A percentile compares a stretch with the other conserved stretches of the same genome.
Conservation (phyloP, 2,329 filamentous ascomycete species). For the Beauveria asiatica region DNA sequence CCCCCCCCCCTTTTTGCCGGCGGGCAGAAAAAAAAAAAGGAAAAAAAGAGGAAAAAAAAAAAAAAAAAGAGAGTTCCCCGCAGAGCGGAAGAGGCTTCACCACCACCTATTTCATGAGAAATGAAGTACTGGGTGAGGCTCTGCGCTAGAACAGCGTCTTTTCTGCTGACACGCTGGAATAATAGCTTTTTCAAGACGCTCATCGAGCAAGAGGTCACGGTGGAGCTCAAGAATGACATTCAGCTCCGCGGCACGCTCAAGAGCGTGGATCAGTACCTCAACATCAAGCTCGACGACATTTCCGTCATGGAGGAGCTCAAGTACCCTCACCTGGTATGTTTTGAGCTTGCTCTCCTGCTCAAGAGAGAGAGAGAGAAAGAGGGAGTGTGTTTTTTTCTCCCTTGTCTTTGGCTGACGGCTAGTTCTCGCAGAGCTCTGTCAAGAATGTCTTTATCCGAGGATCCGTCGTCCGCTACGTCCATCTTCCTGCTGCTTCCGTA, state of each 20-base stretch:
- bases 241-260: slow-evolving; percentile 92
- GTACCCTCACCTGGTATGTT: slow-evolving; percentile 78
- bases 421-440: slow-evolving; percentile 52
- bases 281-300: slow-evolving; percentile 97
- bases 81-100: too few species aligned
- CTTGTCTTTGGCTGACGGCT: neutral
- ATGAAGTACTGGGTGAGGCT: neutral
- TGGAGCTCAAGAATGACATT: slow-evolving; percentile 99
- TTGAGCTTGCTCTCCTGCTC: too few species aligned
- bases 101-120: neutral
- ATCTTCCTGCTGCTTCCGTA: slow-evolving; percentile 72
- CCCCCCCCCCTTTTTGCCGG: too few species aligned
- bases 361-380: too few species aligned
- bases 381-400: too few species aligned
- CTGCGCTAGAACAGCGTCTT: neutral
- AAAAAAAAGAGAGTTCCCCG: too few species aligned
- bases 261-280: slow-evolving; percentile 96
- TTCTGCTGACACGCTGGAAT: slow-evolving; percentile 5
- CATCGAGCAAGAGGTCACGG: slow-evolving; percentile 92
- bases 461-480: slow-evolving; percentile 86
- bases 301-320: slow-evolving; percentile 85
- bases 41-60: too few species aligned
- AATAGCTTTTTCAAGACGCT: slow-evolving; percentile 97
- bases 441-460: slow-evolving; percentile 96
- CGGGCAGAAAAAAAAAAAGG: too few species aligned